phyloP scores from a whole-genome alignment of 768 basidiomycete genomes.

The Lactifluus subvellereus region DNA sequence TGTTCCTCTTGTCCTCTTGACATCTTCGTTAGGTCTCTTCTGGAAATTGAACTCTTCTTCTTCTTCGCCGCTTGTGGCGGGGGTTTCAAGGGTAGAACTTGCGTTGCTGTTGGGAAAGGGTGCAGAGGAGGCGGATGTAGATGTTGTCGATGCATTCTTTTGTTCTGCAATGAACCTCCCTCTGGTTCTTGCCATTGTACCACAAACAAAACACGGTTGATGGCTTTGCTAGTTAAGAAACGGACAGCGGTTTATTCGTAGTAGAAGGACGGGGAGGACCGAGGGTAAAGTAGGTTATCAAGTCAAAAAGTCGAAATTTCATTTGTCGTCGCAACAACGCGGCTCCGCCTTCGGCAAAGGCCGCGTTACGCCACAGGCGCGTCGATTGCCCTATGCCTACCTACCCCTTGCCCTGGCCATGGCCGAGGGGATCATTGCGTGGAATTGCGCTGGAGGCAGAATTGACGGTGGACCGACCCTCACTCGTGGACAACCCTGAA shows the following conservation, averaged over 20 bases:
- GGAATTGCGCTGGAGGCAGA: too few relatives aligned
- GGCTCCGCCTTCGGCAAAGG: slow-evolving; percentile 2
- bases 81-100: slow-evolving; percentile 12
- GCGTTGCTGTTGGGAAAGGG: slow-evolving; percentile 22
- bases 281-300: background rate
- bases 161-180: background rate
- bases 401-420: too few relatives aligned
- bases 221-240: background rate
- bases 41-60: slow-evolving; percentile 27
- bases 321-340: background rate
- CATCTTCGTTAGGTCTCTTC: slow-evolving; percentile 24
- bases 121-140: slow-evolving; percentile 11
- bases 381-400: background rate
- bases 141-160: slow-evolving; percentile 11
- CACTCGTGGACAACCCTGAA: background rate
- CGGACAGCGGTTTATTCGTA: slow-evolving; percentile 12
- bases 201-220: background rate
- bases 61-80: slow-evolving; percentile 18
- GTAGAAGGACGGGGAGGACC: background rate
- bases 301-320: background rate
- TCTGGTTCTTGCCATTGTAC: slow-evolving; percentile 7
- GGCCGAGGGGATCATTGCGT: background rate
- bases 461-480: background rate
- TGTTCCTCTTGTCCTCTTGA: slow-evolving; percentile 11
- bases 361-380: slow-evolving; percentile 18